Evolutionary conservation across 139 green algal genomes (phyloP).

Genomic region (Pleodorina starrii): DNA sequence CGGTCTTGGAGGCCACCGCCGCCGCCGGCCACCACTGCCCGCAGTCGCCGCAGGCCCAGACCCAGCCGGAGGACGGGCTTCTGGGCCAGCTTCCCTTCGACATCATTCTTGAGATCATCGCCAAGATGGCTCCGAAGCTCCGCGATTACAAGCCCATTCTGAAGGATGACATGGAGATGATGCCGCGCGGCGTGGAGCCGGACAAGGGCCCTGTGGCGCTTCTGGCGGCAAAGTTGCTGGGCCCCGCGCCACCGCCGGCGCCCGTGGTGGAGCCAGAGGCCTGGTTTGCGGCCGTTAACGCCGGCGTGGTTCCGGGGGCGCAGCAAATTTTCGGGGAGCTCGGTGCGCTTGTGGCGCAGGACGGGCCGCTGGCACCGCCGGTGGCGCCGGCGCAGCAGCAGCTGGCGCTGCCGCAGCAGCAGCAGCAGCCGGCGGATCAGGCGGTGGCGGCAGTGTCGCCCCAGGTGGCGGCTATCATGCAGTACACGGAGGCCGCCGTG

Average conservation of each 20-base stretch:
- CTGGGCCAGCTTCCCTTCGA: conserved; percentile 25
- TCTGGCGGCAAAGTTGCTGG: conserved; percentile 1
- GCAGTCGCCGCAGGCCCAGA: not conserved
- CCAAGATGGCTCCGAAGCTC: not conserved
- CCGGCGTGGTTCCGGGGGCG: not conserved
- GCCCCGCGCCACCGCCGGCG: not conserved
- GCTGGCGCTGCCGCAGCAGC: not conserved
- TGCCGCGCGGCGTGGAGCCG: conserved; percentile 18
- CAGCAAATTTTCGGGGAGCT: not conserved
- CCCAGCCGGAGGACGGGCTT: not conserved
- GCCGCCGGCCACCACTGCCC: too few relatives aligned
- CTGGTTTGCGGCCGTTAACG: not conserved
- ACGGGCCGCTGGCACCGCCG: not conserved
- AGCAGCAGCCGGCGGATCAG: not conserved
- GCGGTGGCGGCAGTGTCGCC: not conserved
- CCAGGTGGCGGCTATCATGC: not conserved
- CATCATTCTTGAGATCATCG: not conserved
- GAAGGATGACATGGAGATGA: not conserved
- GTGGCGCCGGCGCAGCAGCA: too few relatives aligned
- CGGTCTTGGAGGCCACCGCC: too few relatives aligned
- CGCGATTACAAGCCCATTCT: not conserved
- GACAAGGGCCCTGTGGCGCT: not conserved
- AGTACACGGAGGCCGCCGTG: not conserved
- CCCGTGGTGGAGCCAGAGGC: not conserved
- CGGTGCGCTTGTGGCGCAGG: not conserved